Evolutionary conservation across 1,284 basidiomycete species (phyloP).

Genomic region (Inonotus hispidus): DNA sequence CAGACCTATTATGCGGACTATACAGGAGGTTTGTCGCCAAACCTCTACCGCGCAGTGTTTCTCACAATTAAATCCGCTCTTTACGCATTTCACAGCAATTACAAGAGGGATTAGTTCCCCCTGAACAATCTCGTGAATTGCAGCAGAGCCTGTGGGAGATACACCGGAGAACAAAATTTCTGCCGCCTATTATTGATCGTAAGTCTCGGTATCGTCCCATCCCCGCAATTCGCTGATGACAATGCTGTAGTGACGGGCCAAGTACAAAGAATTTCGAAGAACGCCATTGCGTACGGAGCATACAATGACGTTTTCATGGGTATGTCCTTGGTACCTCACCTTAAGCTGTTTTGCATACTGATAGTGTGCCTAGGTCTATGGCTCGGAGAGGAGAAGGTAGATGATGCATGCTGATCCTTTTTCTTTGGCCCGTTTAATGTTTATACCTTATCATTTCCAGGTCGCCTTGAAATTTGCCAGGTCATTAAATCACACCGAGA

Average conservation of each 20-base stretch:
- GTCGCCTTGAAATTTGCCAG: slow-evolving; percentile 33
- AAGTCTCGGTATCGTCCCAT: slow-evolving; percentile 18
- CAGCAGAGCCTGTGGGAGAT: slow-evolving; percentile 34
- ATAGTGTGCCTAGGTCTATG: background rate
- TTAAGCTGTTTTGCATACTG: background rate
- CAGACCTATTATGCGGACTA: slow-evolving; percentile 35
- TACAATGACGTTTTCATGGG: slow-evolving; percentile 38
- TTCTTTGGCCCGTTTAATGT: slow-evolving; percentile 31
- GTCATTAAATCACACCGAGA: slow-evolving; percentile 28
- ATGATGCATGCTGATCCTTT: slow-evolving; percentile 4
- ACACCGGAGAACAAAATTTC: slow-evolving; percentile 30
- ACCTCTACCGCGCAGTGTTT: slow-evolving; percentile 18
- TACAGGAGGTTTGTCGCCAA: slow-evolving; percentile 33
- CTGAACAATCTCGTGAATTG: slow-evolving; percentile 28
- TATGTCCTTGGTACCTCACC: slow-evolving; percentile 15
- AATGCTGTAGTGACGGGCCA: slow-evolving; percentile 37
- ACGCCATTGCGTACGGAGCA: slow-evolving; percentile 30
- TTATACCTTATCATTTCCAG: slow-evolving; percentile 17
- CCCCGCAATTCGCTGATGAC: background rate
- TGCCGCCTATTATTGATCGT: slow-evolving; percentile 39
- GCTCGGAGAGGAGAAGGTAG: too few relatives aligned
- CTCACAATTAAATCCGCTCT: background rate
- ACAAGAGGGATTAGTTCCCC: slow-evolving; percentile 26
- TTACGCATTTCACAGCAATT: slow-evolving; percentile 23
- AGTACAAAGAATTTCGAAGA: slow-evolving; percentile 28